Evolutionary conservation across 306 rosid genomes (phyloP).

Genomic region (Betula pendula): DNA sequence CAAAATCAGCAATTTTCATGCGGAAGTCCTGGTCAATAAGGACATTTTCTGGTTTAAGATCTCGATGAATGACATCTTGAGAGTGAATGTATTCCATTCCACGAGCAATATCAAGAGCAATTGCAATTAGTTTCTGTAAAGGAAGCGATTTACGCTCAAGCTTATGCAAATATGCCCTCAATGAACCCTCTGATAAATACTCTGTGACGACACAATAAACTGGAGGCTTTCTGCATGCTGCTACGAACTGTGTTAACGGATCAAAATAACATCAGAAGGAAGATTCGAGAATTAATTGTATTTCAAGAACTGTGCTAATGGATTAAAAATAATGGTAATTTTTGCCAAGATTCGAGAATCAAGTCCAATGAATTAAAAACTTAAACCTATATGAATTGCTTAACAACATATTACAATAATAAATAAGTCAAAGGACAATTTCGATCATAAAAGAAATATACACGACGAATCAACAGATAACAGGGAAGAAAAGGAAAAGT

Average conservation of each 20-base stretch:
- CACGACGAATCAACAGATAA: background rate
- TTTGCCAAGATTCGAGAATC: conserved; percentile 17
- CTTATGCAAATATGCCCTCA: conserved; percentile 83
- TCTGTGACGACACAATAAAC: conserved; percentile 84
- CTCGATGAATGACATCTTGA: conserved; percentile 83
- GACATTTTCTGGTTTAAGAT: conserved; percentile 91
- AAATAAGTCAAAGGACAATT: background rate
- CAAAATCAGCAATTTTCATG: conserved; percentile 93
- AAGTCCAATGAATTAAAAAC: conserved; percentile 15
- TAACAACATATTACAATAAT: conserved; percentile 19
- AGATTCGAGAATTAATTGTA: too few relatives aligned
- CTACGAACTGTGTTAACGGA: conserved; percentile 64
- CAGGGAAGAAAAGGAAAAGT: conserved; percentile 11
- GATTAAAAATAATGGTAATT: background rate
- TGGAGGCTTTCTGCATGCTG: conserved; percentile 82
- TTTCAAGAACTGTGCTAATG: too few relatives aligned
- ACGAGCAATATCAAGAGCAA: conserved; percentile 81
- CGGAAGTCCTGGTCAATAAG: conserved; percentile 56
- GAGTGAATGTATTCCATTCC: conserved; percentile 95
- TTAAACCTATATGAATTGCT: conserved; percentile 7
- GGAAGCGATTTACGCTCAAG: conserved; percentile 61
- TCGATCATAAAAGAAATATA: conserved; percentile 1
- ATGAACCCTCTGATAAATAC: conserved; percentile 77
- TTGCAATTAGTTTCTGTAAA: conserved; percentile 45
- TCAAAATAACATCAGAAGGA: conserved; percentile 29